Evolutionary conservation across 306 rosid genomes (phyloP), one percentile per base, ranked within the genome.

Genomic region (Rosa rugosa): DNA sequence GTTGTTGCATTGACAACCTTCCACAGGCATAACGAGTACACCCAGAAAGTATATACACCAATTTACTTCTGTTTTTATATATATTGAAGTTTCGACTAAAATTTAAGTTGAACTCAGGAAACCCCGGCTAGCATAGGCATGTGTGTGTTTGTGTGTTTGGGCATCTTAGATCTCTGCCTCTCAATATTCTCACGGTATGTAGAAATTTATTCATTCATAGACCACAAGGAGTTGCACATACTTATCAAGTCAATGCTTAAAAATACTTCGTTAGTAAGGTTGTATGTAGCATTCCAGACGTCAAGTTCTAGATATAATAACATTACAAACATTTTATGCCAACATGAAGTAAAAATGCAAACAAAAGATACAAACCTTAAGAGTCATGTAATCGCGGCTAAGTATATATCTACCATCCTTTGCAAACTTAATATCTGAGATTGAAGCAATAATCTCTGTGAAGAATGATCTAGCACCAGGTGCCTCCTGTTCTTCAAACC

Each of bases 311-410:
- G 36, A 72, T 36, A 72, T 8, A 73, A 59, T 41, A 74, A 14
- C 42, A 59, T 38, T 5, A 34, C 63, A 50, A 1, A 36, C 6
- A 20, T 53, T 18, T 51, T 51, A 53, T 72, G 76, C 10, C 31
- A 42, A 42, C 42, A 69, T 46, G 41, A 67, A 66, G 68, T 17
- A 41, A 63, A 81, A 86, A 44, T 22, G 75, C 42, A 54, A 59
- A 70, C 63, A 72, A 22, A 49, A 79, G 73, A 75, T 25, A 80
- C 88, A 66, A 85, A 96, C 99, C 99, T 96, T 96, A 27, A 96
- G 91, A 77, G 98, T 89, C 99, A 96, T 96, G 91, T 96, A 96
- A 87, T 96, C 99, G 47, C 99, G 99, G 82, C 99, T 93, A 66
- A 96, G 93, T 86, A 96, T 85, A 66, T 91, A 85, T 93, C 99